A percentile compares a stretch with the other conserved stretches of the same genome.
phyloP scores from a whole-genome alignment of 2,329 filamentous ascomycete genomes.

The Aspergillus novofumigatus region DNA sequence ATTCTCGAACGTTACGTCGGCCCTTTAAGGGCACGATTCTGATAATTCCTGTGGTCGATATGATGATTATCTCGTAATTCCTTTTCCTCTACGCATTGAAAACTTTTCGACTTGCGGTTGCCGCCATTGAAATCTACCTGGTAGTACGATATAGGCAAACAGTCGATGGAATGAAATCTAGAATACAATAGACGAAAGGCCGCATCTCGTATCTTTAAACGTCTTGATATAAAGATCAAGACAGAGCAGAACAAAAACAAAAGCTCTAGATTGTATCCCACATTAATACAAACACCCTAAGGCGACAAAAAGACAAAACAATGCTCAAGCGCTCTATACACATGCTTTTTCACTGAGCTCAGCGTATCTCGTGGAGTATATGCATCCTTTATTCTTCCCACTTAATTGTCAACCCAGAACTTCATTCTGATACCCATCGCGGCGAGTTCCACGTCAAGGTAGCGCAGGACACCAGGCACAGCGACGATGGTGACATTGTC shows the following conservation, averaged over 20 bases:
- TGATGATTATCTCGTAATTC: conserved; percentile 8
- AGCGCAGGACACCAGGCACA: conserved; percentile 88
- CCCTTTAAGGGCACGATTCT: conserved; percentile 43
- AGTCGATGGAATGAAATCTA: not conserved
- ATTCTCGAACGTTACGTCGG: conserved; percentile 89
- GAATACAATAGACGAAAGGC: not conserved
- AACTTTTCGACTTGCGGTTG: conserved; percentile 3
- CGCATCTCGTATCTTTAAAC: not conserved
- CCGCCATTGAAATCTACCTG: not conserved
- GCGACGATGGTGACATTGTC: conserved; percentile 88
- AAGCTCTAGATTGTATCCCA: conserved; percentile 1
- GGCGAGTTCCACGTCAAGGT: conserved; percentile 88
- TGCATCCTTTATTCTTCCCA: not conserved
- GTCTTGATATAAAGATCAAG: not conserved
- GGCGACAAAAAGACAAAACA: conserved; percentile 6
- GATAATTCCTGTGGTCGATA: conserved; percentile 12
- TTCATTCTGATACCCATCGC: conserved; percentile 96
- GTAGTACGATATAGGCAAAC: not conserved
- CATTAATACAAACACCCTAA: conserved; percentile 4
- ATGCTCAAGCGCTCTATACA: conserved; percentile 15
- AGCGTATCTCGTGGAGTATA: not conserved
- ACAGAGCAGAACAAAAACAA: conserved; percentile 7
- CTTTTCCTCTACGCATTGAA: conserved; percentile 10
- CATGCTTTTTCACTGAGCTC: conserved; percentile 10
- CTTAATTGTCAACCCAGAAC: conserved; percentile 65